These are phyloP conservation scores for Neurospora sp. DNA, from an alignment of 2,329 filamentous ascomycete genomes.

Conservation along the genomic window DNA sequence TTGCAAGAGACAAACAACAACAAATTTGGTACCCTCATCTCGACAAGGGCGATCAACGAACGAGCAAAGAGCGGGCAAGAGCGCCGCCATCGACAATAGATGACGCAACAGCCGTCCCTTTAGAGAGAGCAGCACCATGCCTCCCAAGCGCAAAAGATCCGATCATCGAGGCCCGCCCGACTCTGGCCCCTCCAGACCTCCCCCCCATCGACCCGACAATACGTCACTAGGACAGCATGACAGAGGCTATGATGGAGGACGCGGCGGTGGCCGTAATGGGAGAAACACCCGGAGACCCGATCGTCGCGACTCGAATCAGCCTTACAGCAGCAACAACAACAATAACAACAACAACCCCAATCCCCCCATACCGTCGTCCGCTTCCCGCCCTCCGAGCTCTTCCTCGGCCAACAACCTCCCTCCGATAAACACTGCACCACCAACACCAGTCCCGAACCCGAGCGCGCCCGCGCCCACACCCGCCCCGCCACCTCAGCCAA, in stretches of 20 bases:
- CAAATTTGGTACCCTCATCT: background rate
- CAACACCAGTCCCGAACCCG: slow-evolving; percentile 3
- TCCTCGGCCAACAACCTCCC: slow-evolving; percentile 24
- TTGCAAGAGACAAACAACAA: background rate
- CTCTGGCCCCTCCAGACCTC: slow-evolving; percentile 39
- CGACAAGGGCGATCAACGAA: background rate
- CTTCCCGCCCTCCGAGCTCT: slow-evolving; percentile 27
- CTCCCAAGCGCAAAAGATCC: slow-evolving; percentile 51
- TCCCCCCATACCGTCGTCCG: slow-evolving; percentile 22
- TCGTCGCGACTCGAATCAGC: slow-evolving; percentile 43
- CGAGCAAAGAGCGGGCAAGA: background rate
- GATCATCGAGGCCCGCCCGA: slow-evolving; percentile 38
- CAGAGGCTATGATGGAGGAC: slow-evolving; percentile 37
- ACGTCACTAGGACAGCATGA: slow-evolving; percentile 49
- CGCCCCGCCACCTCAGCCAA: slow-evolving; percentile 9
- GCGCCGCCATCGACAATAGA: slow-evolving; percentile 11
- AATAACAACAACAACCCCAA: background rate
- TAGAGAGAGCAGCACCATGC: slow-evolving; percentile 31
- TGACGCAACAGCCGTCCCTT: slow-evolving; percentile 10
- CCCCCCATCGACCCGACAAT: slow-evolving; percentile 53
- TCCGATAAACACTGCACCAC: slow-evolving; percentile 1
- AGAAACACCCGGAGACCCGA: slow-evolving; percentile 37
- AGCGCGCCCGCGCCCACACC: slow-evolving; percentile 4
- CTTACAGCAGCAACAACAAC: slow-evolving; percentile 5
- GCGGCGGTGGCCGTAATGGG: slow-evolving; percentile 34